Conservation (phyloP, 2,329 filamentous ascomycete genomes). For the Pseudogymnoascus destructans region DNA sequence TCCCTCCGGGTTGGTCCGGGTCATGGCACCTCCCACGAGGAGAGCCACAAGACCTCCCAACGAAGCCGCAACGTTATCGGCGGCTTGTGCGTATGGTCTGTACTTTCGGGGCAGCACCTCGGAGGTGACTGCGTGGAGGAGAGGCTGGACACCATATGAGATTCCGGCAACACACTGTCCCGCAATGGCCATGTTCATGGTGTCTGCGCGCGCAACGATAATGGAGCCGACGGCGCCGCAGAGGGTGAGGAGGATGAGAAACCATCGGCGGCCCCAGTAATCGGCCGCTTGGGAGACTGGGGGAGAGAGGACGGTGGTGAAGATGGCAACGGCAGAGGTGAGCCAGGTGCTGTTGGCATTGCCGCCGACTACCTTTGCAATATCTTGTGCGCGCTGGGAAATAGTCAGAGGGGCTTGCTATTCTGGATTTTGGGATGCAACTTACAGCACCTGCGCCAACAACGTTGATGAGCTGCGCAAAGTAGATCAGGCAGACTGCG, state of each 20-base stretch:
- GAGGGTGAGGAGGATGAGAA: slow-evolving; percentile 28
- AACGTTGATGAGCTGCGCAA: slow-evolving; percentile 26
- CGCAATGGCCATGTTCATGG: slow-evolving; percentile 28
- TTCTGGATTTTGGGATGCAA: not conserved
- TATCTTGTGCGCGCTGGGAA: slow-evolving; percentile 8
- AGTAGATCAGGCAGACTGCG: slow-evolving; percentile 28
- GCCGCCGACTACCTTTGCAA: slow-evolving; percentile 9
- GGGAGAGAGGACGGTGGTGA: slow-evolving; percentile 28
- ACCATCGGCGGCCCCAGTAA: slow-evolving; percentile 32
- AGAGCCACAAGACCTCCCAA: slow-evolving; percentile 26
- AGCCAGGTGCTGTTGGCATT: slow-evolving; percentile 23
- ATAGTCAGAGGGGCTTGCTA: not conserved
- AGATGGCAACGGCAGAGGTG: slow-evolving; percentile 27
- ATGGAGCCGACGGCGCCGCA: slow-evolving; percentile 27
- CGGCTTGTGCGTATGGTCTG: slow-evolving; percentile 28
- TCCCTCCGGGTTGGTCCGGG: slow-evolving; percentile 21
- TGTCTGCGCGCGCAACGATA: slow-evolving; percentile 27
- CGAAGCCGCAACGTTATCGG: slow-evolving; percentile 23
- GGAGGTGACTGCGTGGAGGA: slow-evolving; percentile 29
- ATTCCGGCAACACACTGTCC: slow-evolving; percentile 28
- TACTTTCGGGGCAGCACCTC: slow-evolving; percentile 30
- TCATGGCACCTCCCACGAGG: slow-evolving; percentile 27
- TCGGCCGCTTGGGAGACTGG: slow-evolving; percentile 31
- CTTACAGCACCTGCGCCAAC: slow-evolving; percentile 22
- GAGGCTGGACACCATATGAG: slow-evolving; percentile 28